Percentiles rank a stretch among this genome's conserved stretches.
Evolutionary conservation across 2,329 filamentous ascomycete genomes (phyloP).

Genomic region (Coniella vitis): DNA sequence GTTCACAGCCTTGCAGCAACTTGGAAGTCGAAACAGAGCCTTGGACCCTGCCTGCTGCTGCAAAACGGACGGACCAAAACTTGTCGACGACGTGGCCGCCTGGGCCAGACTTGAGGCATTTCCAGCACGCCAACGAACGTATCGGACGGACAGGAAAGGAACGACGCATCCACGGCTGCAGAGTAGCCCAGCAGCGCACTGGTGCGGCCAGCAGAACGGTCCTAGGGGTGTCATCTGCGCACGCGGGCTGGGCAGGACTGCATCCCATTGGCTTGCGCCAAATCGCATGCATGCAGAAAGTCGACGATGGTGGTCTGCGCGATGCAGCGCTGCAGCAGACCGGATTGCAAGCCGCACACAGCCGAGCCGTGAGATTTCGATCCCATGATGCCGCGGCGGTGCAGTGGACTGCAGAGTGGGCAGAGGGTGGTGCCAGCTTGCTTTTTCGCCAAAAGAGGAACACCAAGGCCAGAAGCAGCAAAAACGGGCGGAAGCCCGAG

Average conservation of each 20-base stretch:
- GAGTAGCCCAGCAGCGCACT: background rate
- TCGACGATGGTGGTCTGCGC: conserved; percentile 2
- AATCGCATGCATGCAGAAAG: conserved; percentile 7
- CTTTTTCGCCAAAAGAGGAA: background rate
- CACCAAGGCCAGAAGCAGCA: background rate
- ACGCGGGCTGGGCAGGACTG: conserved; percentile 3
- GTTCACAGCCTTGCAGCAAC: conserved; percentile 10
- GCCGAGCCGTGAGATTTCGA: background rate
- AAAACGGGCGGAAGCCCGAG: background rate
- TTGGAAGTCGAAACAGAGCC: conserved; percentile 5
- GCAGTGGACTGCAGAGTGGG: no score
- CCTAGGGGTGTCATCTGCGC: conserved; percentile 14
- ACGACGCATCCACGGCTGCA: background rate
- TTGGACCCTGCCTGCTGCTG: conserved; percentile 3
- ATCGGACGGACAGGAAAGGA: background rate
- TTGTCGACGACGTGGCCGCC: no score
- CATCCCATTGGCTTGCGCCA: conserved; percentile 13
- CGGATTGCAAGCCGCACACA: background rate
- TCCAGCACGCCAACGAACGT: background rate
- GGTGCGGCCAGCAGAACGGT: background rate
- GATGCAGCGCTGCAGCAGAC: background rate
- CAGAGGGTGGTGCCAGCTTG: no score
- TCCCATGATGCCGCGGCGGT: background rate
- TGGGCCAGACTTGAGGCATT: no score
- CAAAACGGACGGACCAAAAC: background rate